These are phyloP conservation scores for Dichomitus squalens DNA, from an alignment of 1,284 basidiomycete genomes.

Conservation along the genomic window DNA sequence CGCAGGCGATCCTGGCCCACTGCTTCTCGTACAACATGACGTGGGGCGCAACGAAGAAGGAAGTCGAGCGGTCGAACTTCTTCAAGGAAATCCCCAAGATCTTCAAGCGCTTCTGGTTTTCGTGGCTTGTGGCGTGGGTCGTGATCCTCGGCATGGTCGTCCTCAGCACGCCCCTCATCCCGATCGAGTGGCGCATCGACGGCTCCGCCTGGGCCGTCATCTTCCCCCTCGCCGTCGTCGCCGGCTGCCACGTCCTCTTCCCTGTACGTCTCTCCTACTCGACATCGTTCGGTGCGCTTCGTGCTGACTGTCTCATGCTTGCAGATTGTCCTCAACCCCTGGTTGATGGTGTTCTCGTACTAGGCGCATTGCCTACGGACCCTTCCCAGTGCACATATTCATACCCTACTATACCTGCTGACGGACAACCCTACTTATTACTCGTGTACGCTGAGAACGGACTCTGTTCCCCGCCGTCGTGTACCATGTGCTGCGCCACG, in stretches of 20 bases:
- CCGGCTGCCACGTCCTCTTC: conserved; percentile 46
- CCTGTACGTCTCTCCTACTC: conserved; percentile 32
- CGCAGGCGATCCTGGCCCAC: conserved; percentile 52
- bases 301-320: background rate
- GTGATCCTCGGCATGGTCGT: conserved; percentile 45
- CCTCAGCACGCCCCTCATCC: conserved; percentile 43
- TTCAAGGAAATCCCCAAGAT: conserved; percentile 62
- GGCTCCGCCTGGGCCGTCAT: conserved; percentile 46
- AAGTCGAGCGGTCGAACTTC: conserved; percentile 57
- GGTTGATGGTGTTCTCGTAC: conserved; percentile 53
- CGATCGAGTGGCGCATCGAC: conserved; percentile 46
- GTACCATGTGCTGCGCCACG: background rate
- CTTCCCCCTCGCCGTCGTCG: conserved; percentile 42
- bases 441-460: background rate
- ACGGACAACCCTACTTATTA: conserved; percentile 1
- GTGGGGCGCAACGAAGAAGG: conserved; percentile 50
- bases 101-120: conserved; percentile 50
- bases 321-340: conserved; percentile 52
- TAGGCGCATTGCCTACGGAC: conserved; percentile 25
- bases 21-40: conserved; percentile 59
- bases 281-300: background rate
- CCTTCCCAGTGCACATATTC: background rate
- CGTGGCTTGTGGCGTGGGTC: conserved; percentile 42
- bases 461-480: background rate
- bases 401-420: conserved; percentile 10